Percentiles rank a stretch among this genome's conserved stretches.
These are phyloP conservation scores for Tricholoma saponaceum DNA, from an alignment of 768 basidiomycete species.

Conservation along the genomic window DNA sequence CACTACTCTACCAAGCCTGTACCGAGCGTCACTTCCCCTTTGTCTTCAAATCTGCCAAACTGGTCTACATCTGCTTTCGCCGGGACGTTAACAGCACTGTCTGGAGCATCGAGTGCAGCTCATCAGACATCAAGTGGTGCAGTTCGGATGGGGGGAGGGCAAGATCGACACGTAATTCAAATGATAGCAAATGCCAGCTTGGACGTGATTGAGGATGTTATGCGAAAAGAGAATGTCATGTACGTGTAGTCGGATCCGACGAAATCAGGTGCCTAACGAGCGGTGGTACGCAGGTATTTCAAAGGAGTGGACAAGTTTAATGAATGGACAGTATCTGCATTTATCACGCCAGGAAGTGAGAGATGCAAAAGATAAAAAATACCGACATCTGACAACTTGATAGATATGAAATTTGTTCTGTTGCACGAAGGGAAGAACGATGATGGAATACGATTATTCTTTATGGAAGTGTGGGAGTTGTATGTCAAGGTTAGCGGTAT, in stretches of 20 bases:
- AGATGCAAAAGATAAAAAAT: neutral
- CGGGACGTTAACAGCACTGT: constrained; percentile 81
- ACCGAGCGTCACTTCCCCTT: constrained; percentile 53
- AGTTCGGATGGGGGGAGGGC: constrained; percentile 71
- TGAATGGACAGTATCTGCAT: constrained; percentile 97
- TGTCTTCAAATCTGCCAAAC: constrained; percentile 79
- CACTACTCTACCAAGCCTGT: constrained; percentile 78
- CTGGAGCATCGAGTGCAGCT: constrained; percentile 75
- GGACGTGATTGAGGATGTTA: constrained; percentile 92
- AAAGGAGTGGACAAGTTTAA: constrained; percentile 97
- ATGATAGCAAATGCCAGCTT: constrained; percentile 98
- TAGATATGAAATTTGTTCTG: constrained; percentile 94
- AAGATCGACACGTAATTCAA: constrained; percentile 92
- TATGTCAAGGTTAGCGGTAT: constrained; percentile 90
- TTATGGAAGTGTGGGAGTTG: constrained; percentile 94
- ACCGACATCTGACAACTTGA: constrained; percentile 14
- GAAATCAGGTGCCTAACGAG: constrained; percentile 12
- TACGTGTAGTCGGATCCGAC: constrained; percentile 33
- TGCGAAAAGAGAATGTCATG: constrained; percentile 79
- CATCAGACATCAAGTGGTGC: constrained; percentile 65
- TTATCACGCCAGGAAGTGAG: constrained; percentile 93
- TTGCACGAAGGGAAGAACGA: constrained; percentile 96
- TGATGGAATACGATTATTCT: constrained; percentile 91
- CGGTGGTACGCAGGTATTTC: constrained; percentile 85
- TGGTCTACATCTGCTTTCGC: constrained; percentile 93